Conservation (phyloP, 2,329 filamentous ascomycete species). For the Aspergillus texensis region DNA sequence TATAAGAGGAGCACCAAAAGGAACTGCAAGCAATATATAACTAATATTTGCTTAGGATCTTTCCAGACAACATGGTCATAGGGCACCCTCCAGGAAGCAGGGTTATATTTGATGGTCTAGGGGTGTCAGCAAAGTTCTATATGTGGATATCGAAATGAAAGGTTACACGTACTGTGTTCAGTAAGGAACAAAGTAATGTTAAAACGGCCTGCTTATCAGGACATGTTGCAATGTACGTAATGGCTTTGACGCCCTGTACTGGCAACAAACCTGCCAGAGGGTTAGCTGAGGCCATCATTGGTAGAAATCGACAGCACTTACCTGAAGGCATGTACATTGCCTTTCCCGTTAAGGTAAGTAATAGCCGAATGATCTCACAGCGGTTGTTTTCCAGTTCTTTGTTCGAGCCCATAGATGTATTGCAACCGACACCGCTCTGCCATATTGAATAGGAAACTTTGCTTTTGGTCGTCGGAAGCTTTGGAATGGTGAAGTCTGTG, state of each 20-base stretch:
- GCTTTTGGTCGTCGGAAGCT: constrained; percentile 67
- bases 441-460: constrained; percentile 94
- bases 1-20: constrained; percentile 85
- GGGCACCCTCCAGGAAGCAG: constrained; percentile 88
- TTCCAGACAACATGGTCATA: constrained; percentile 92
- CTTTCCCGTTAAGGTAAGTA: constrained; percentile 84
- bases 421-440: constrained; percentile 97
- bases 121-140: constrained; percentile 13
- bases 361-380: constrained; percentile 81
- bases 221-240: constrained; percentile 87
- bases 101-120: constrained; percentile 92
- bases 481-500: constrained; percentile 82
- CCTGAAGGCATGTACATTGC: constrained; percentile 90
- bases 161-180: constrained; percentile 75
- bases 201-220: constrained; percentile 89
- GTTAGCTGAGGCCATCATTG: constrained; percentile 12
- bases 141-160: background rate
- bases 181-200: constrained; percentile 84
- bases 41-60: constrained; percentile 84
- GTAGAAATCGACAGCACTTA: constrained; percentile 33
- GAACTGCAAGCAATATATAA: constrained; percentile 89
- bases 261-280: constrained; percentile 63
- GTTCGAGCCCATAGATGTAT: constrained; percentile 81
- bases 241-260: constrained; percentile 76
- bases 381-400: constrained; percentile 93